Evolutionary conservation across 2,329 filamentous ascomycete species (phyloP).

Genomic region (Aspergillus bombycis): DNA sequence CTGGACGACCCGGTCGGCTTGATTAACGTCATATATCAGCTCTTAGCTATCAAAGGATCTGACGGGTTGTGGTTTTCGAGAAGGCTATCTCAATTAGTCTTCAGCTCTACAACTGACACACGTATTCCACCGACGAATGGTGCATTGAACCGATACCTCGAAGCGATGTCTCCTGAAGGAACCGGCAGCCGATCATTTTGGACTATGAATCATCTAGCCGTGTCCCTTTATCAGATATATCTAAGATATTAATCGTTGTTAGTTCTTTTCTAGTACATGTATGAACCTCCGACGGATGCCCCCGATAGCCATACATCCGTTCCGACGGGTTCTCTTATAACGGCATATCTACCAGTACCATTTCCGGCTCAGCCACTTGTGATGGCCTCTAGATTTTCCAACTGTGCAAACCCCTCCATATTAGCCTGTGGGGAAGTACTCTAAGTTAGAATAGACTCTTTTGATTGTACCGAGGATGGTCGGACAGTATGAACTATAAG

Average conservation of each 20-base stretch:
- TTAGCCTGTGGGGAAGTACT: neutral
- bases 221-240: neutral
- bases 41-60: neutral
- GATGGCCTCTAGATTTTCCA: neutral
- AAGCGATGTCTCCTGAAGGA: neutral
- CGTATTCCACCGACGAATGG: neutral
- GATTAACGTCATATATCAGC: neutral
- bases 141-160: neutral
- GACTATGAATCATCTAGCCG: neutral
- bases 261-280: neutral
- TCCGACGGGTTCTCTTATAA: neutral
- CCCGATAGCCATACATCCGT: neutral
- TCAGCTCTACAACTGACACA: neutral
- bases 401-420: neutral
- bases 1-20: neutral
- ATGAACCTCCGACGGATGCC: neutral
- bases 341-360: neutral
- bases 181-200: neutral
- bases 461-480: too few relatives aligned
- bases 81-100: neutral
- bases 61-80: neutral
- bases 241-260: neutral
- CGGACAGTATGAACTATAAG: too few relatives aligned
- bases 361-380: neutral
- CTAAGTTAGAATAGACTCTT: too few relatives aligned